Evolutionary conservation across 495 filamentous ascomycete species (phyloP), one percentile per base, ranked within the genome.

Genomic region (Hyphodiscus hymeniophilus): DNA sequence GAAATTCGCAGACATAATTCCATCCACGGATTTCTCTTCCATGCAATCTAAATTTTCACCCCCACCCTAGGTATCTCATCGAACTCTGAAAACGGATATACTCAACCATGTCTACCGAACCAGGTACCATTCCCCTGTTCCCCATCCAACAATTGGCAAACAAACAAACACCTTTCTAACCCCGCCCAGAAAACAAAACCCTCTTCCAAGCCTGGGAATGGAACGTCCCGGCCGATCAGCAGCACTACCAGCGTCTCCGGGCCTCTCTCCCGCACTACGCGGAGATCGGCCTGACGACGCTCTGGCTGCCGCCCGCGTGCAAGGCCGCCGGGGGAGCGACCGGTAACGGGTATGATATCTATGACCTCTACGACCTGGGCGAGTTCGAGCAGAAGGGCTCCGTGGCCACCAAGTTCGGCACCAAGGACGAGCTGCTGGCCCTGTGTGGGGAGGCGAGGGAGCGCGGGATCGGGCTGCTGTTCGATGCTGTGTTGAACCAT

Each of bases 401-500:
- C 0, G 56, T 66, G 7, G 61, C 66, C 15, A 84, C 81, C 15
- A 84, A 85, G 65, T 87, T 79, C 79, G 82, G 83, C 11, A 69
- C 66, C 15, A 79, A 74, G 45, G 68, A 71, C 18, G 79, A 85
- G 31, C 61, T 87, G 16, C 50, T 75, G 12, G 60, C 65, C 10
- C 59, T 87, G 23, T 56, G 64, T 8, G 52, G 59, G n/a, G 57
- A 62, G n/a, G 77, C 79, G 0, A 66, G 72, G 42, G 56, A 67
- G n/a, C 40, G 70, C 17, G 69, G 68, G 0, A 66, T 85, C 2
- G 73, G 72, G 1, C 51, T 85, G 3, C 77, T 81, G 57, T 86
- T 78, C 72, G 82, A 87, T 63, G 80, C 80, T 3, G 80, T 87
- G 6, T 63, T 85, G 41, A 87, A 85, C 50, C 83, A 87, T 61